Percentiles rank a stretch among this genome's conserved stretches.
These are phyloP conservation scores for Pyricularia grisea DNA, from an alignment of 2,329 filamentous ascomycete species.

Conservation along the genomic window DNA sequence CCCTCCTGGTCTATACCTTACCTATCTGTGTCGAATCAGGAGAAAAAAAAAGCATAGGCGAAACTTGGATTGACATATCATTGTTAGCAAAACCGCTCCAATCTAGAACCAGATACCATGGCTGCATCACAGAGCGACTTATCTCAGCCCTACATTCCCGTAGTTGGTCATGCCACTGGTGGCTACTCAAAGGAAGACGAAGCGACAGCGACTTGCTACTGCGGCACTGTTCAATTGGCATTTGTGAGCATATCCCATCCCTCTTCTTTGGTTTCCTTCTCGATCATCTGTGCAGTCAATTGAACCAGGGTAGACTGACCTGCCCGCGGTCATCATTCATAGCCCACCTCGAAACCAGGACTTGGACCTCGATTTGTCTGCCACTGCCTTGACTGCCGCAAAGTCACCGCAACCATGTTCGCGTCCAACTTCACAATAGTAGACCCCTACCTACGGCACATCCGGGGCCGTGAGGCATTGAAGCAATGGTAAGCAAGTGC, in stretches of 20 bases:
- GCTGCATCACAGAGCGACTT: neutral
- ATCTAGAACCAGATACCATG: neutral
- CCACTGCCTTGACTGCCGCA: constrained; percentile 52
- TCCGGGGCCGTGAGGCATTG: constrained; percentile 42
- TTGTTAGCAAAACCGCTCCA: neutral
- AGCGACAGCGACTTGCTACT: constrained; percentile 50
- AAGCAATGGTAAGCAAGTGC: constrained; percentile 12
- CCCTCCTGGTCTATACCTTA: neutral
- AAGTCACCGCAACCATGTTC: constrained; percentile 54
- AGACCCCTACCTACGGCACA: constrained; percentile 32
- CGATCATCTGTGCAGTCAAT: no score
- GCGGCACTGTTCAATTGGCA: constrained; percentile 42
- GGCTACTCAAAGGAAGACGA: constrained; percentile 26
- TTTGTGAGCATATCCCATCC: constrained; percentile 29
- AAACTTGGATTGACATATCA: neutral
- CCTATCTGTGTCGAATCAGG: neutral
- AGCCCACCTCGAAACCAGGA: constrained; percentile 30
- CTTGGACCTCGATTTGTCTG: constrained; percentile 45
- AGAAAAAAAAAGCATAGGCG: neutral
- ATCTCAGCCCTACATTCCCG: neutral
- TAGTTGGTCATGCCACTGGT: neutral
- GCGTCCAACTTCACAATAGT: constrained; percentile 45
- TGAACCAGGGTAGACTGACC: neutral
- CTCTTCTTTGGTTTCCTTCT: neutral
- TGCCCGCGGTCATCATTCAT: neutral